Conservation (phyloP, 306 rosid species). For the Corylus heterophylla region DNA sequence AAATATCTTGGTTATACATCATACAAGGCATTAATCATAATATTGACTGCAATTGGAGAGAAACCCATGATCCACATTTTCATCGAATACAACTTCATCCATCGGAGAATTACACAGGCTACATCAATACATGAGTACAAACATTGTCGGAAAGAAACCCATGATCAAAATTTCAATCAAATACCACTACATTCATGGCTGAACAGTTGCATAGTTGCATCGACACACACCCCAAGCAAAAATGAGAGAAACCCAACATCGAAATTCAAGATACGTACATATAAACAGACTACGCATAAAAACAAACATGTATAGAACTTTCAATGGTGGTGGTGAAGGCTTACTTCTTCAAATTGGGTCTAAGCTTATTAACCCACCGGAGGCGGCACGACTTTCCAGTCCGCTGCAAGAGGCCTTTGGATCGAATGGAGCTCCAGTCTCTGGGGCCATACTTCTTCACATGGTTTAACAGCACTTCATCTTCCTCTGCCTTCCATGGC, state of each 20-base stretch:
- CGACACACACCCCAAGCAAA: slow-evolving; percentile 5
- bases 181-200: too few relatives aligned
- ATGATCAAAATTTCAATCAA: not conserved
- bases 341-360: slow-evolving; percentile 87
- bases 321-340: not conserved
- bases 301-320: not conserved
- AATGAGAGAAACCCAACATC: not conserved
- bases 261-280: not conserved
- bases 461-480: slow-evolving; percentile 63
- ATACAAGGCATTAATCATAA: not conserved
- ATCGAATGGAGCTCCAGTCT: slow-evolving; percentile 99
- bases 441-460: slow-evolving; percentile 75
- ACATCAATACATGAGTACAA: not conserved
- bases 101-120: not conserved
- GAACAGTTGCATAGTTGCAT: too few relatives aligned
- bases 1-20: not conserved
- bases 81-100: not conserved
- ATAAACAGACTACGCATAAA: not conserved
- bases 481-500: slow-evolving; percentile 85
- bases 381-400: slow-evolving; percentile 96
- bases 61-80: slow-evolving; percentile 8
- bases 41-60: not conserved
- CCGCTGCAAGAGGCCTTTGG: slow-evolving; percentile 86
- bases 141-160: not conserved
- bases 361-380: slow-evolving; percentile 95